Conservation (phyloP, 1,139 yeast species). For the Blastobotrys ciferrii region DNA sequence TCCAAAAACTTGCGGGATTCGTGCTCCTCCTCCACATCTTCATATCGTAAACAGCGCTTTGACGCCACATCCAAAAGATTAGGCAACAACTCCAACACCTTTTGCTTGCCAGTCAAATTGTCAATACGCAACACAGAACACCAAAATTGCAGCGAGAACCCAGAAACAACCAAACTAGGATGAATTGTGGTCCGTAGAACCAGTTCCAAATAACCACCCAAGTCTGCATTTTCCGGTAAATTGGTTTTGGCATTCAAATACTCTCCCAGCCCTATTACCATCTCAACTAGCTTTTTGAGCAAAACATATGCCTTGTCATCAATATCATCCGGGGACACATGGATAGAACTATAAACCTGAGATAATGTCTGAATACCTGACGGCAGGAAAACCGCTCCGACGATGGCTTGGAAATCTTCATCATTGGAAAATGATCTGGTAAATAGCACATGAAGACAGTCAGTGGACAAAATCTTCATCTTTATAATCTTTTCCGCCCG, state of each 20-base stretch:
- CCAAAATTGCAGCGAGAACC: constrained; percentile 92
- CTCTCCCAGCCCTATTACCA: constrained; percentile 87
- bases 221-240: constrained; percentile 51
- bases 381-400: constrained; percentile 72
- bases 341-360: constrained; percentile 61
- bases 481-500: constrained; percentile 46
- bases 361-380: constrained; percentile 69
- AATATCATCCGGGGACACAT: constrained; percentile 55
- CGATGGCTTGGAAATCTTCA: constrained; percentile 74
- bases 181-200: constrained; percentile 80
- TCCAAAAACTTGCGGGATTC: constrained; percentile 64
- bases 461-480: constrained; percentile 81
- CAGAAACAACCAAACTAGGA: constrained; percentile 85
- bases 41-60: constrained; percentile 72
- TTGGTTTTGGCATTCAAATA: constrained; percentile 48
- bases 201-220: constrained; percentile 63
- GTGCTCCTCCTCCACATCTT: constrained; percentile 63
- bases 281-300: constrained; percentile 85
- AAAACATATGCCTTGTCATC: constrained; percentile 79
- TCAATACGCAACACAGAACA: constrained; percentile 83
- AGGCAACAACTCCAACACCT: constrained; percentile 53
- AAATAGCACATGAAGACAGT: constrained; percentile 83
- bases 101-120: constrained; percentile 51
- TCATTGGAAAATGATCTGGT: constrained; percentile 71
- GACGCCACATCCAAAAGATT: constrained; percentile 74